Base-by-base conservation (phyloP, 371 early-diverging fungal genomes). In the Mucor indicus region DNA sequence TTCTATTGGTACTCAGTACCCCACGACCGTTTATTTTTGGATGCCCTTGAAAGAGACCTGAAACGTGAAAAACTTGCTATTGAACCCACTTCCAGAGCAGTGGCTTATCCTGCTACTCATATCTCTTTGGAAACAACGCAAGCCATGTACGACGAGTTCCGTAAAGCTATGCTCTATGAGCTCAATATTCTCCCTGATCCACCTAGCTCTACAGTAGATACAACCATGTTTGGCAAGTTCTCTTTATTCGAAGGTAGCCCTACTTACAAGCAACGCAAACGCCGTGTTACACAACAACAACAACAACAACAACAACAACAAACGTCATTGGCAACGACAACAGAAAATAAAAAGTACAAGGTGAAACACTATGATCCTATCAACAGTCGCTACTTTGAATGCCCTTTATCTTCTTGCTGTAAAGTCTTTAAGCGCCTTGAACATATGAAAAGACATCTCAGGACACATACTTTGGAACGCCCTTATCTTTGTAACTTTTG, bases 31-130 rank as follows among this genome's bases (percentile, higher is more conserved):
- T 63, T 88, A 22, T 84, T 85, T 55, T 72, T 86, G 57, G 93
- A 93, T 66, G 91, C 92, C 22, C 69, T 96, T 13, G 96, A 96
- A 60, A 80, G 97, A 31, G 95, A 96, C 60, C 64, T 95, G 44
- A 89, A 93, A 66, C 80, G 97, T 38, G 95, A 93, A 70, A 74
- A 81, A 9, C 61, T 81, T 43, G 86, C 84, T 8, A 54, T 76
- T 8, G 83, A 83, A 37, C 75, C 87, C 1, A 85, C 86, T 10
- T 87, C 87, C 1, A 20, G 40, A 16, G 67, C 74, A 17, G 60
- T 65, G 12, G 66, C 67, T 12, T 38, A 68, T 15, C 75, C 74
- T 38, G 70, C 69, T 19, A 41, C 53, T 8, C 40, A 62, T 10
- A 64, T 67, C 31, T 57, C 65, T 4, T 38, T 72, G 16, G 72